A percentile compares a stretch with the other conserved stretches of the same genome.
Evolutionary conservation across 495 filamentous ascomycete species (phyloP).

Genomic region (Diplogelasinospora grovesii): DNA sequence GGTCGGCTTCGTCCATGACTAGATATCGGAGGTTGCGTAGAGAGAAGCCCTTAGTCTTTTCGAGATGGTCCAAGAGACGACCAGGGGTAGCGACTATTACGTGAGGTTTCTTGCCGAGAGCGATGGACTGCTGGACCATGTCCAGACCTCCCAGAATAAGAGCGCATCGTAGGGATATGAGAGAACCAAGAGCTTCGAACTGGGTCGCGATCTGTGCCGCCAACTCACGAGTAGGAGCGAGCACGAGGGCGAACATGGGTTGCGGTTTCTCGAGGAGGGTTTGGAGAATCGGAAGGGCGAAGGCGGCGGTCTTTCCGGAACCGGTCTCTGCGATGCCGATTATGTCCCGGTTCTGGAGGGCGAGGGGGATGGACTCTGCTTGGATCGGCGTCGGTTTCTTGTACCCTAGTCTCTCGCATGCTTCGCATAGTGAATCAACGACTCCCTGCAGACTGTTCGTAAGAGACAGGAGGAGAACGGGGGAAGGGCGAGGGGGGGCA

Average conservation of each 20-base stretch:
- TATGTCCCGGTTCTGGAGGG: slow-evolving; percentile 73
- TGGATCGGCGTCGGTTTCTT: slow-evolving; percentile 80
- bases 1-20: slow-evolving; percentile 92
- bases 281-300: slow-evolving; percentile 84
- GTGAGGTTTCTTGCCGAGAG: slow-evolving; percentile 86
- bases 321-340: slow-evolving; percentile 95
- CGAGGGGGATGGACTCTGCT: slow-evolving; percentile 67
- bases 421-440: slow-evolving; percentile 80
- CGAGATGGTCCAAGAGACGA: slow-evolving; percentile 80
- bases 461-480: background rate
- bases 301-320: slow-evolving; percentile 87
- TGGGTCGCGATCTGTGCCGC: slow-evolving; percentile 82
- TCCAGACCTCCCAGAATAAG: slow-evolving; percentile 91
- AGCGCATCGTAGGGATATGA: slow-evolving; percentile 71
- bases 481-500: background rate
- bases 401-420: slow-evolving; percentile 73
- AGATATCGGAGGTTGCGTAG: slow-evolving; percentile 69
- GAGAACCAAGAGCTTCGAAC: slow-evolving; percentile 75
- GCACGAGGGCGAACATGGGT: slow-evolving; percentile 67
- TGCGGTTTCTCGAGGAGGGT: slow-evolving; percentile 77
- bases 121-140: slow-evolving; percentile 83
- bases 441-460: slow-evolving; percentile 50
- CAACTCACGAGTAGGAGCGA: slow-evolving; percentile 88
- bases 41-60: slow-evolving; percentile 95
- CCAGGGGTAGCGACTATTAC: slow-evolving; percentile 86